phyloP scores from a whole-genome alignment of 1,139 yeast species.

The Pichia sp. region DNA sequence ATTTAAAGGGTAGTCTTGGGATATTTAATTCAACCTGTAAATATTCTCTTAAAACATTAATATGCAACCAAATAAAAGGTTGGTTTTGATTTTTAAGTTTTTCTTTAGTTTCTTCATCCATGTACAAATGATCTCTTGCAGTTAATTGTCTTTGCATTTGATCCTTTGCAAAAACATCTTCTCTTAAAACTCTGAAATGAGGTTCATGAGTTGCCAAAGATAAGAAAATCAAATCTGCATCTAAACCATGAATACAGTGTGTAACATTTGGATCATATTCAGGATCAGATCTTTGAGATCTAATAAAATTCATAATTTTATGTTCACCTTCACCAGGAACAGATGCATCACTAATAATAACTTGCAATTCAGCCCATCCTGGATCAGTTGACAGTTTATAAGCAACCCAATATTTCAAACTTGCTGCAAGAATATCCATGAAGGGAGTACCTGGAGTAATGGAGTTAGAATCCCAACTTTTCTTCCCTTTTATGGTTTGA shows the following conservation, averaged over 20 bases:
- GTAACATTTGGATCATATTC: slow-evolving; percentile 83
- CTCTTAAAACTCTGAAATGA: slow-evolving; percentile 87
- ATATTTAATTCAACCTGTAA: slow-evolving; percentile 73
- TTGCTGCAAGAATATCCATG: slow-evolving; percentile 82
- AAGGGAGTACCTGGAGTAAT: slow-evolving; percentile 99
- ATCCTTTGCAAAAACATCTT: slow-evolving; percentile 84
- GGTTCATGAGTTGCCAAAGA: slow-evolving; percentile 97
- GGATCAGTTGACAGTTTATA: slow-evolving; percentile 82
- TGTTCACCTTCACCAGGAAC: slow-evolving; percentile 99
- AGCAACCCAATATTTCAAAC: slow-evolving; percentile 84
- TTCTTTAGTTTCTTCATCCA: slow-evolving; percentile 58
- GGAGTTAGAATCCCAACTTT: slow-evolving; percentile 87
- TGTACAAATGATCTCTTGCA: slow-evolving; percentile 45
- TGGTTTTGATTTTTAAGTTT: slow-evolving; percentile 57
- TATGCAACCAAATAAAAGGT: slow-evolving; percentile 93
- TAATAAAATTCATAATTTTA: slow-evolving; percentile 89
- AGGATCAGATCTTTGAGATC: slow-evolving; percentile 79
- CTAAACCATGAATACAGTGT: slow-evolving; percentile 94
- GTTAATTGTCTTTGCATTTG: slow-evolving; percentile 44
- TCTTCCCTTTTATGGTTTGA: slow-evolving; percentile 51
- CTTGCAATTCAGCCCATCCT: slow-evolving; percentile 82
- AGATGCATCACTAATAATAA: slow-evolving; percentile 88
- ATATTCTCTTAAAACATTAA: slow-evolving; percentile 82
- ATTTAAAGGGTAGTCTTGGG: slow-evolving; percentile 64
- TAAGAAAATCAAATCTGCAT: slow-evolving; percentile 94